A percentile compares a stretch with the other conserved stretches of the same genome.
Conservation (phyloP, 352 stramenopile genomes). For the Globisporangium mamillatum region DNA sequence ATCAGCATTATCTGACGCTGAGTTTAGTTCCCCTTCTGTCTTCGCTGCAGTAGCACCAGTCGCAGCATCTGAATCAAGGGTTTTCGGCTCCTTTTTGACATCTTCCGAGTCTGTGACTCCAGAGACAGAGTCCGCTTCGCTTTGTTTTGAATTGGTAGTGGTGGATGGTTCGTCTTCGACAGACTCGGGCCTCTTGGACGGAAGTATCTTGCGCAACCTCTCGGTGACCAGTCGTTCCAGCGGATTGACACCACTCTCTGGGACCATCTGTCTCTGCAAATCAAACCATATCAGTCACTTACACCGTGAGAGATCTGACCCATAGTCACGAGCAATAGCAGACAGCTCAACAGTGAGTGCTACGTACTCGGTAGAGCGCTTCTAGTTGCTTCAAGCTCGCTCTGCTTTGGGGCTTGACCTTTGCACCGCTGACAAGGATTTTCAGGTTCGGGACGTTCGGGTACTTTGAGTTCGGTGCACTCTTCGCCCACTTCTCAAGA, state of each 20-base stretch:
- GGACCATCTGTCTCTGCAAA: constrained; percentile 30
- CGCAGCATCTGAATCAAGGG: neutral
- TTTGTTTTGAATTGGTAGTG: constrained; percentile 8
- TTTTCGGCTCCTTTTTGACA: constrained; percentile 29
- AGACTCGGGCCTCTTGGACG: constrained; percentile 26
- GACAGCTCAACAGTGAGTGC: neutral
- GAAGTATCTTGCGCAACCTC: constrained; percentile 45
- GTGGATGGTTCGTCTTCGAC: neutral
- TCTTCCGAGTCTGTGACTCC: constrained; percentile 36
- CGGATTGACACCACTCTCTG: constrained; percentile 18
- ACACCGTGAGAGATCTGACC: neutral
- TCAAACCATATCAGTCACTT: neutral
- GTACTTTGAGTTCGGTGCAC: constrained; percentile 26
- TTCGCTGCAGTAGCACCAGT: neutral
- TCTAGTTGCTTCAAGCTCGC: constrained; percentile 64
- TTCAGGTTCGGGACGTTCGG: constrained; percentile 37
- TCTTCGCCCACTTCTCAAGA: constrained; percentile 67
- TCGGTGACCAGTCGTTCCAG: constrained; percentile 43
- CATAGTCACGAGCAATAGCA: neutral
- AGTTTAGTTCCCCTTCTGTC: neutral
- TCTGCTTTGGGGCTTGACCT: constrained; percentile 37
- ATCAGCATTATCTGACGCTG: constrained; percentile 5
- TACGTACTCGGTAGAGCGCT: constrained; percentile 55
- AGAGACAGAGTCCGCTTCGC: constrained; percentile 17
- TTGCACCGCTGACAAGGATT: constrained; percentile 47